These are phyloP conservation scores for Rhodamnia rubescens DNA, from an alignment of 345 rosid species.

Conservation along the genomic window DNA sequence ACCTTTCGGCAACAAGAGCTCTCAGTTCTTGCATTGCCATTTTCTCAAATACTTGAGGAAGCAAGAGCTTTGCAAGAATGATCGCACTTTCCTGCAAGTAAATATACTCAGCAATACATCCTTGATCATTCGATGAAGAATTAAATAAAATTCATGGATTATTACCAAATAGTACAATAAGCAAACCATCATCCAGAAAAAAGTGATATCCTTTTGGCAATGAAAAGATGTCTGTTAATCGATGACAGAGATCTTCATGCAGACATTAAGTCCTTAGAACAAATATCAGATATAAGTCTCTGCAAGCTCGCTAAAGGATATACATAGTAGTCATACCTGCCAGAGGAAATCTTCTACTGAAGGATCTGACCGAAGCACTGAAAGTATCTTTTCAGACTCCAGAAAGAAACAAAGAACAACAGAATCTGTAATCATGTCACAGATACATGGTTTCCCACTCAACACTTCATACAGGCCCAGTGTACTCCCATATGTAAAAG, in stretches of 20 bases:
- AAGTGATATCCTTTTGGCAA: not conserved
- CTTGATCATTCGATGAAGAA: not conserved
- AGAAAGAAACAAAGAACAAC: slow-evolving; percentile 64
- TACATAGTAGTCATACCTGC: slow-evolving; percentile 45
- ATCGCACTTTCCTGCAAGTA: slow-evolving; percentile 79
- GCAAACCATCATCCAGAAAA: not conserved
- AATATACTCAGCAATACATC: not conserved
- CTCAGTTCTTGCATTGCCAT: slow-evolving; percentile 73
- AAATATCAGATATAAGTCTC: not conserved
- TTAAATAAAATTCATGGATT: not conserved
- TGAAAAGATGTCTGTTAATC: not conserved
- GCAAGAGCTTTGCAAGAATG: slow-evolving; percentile 57
- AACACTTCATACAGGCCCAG: slow-evolving; percentile 86
- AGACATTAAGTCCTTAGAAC: not conserved
- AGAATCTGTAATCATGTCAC: slow-evolving; percentile 77
- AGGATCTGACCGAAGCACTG: slow-evolving; percentile 46
- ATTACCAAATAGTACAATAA: not conserved
- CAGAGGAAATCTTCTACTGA: slow-evolving; percentile 68
- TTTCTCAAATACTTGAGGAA: slow-evolving; percentile 83
- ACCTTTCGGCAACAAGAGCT: slow-evolving; percentile 59
- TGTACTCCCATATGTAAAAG: slow-evolving; percentile 81
- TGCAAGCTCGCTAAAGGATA: not conserved
- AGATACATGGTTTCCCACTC: slow-evolving; percentile 61
- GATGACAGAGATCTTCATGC: not conserved
- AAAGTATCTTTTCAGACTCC: slow-evolving; percentile 44